Evolutionary conservation across 129 eudicot species (phyloP).

Genomic region (Deinandra increscens): DNA sequence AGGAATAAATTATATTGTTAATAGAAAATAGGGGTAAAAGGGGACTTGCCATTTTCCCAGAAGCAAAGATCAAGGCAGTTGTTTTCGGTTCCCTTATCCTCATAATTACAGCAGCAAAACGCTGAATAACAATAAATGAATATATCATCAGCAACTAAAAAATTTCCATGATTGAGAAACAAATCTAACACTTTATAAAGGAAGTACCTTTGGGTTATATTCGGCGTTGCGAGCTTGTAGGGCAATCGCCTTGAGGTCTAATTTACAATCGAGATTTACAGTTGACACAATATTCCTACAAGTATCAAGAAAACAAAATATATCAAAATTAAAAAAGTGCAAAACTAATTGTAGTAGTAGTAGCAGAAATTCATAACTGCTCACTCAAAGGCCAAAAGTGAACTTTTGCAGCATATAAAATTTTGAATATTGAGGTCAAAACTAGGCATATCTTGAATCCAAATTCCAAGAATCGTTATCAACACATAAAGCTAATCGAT

Average conservation of each 20-base stretch:
- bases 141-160: background rate
- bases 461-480: background rate
- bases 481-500: background rate
- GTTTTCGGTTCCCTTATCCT: conserved; percentile 95
- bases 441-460: background rate
- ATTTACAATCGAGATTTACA: conserved; percentile 48
- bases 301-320: no score
- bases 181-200: background rate
- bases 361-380: background rate
- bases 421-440: background rate
- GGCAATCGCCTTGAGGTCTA: conserved; percentile 53
- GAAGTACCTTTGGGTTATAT: conserved; percentile 40
- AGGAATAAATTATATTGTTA: background rate
- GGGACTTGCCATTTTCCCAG: conserved; percentile 80
- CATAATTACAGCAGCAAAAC: conserved; percentile 99
- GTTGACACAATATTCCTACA: conserved; percentile 54
- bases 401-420: background rate
- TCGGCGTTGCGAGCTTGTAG: conserved; percentile 56
- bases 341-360: background rate
- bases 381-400: background rate
- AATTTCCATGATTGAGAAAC: background rate
- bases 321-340: background rate
- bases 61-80: conserved; percentile 84
- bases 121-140: conserved; percentile 44
- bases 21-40: background rate